Base-by-base conservation (phyloP, 192 early-diverging fungal genomes). In the Backusella liffmaniae region DNA sequence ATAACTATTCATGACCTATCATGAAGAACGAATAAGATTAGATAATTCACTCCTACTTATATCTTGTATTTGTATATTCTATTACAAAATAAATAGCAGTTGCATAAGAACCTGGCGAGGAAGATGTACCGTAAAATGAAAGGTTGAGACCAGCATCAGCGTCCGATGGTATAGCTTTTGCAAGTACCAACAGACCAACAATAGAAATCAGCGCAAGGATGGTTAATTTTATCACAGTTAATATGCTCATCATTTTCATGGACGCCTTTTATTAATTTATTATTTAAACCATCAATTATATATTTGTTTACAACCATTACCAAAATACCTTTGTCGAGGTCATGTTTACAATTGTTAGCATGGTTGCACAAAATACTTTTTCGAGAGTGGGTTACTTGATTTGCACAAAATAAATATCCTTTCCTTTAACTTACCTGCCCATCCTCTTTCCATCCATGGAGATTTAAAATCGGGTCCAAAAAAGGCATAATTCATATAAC, bases 61-160 rank as follows among this genome's bases (percentile, higher is more conserved):
- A 59, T 8, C 37, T 39, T 59, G 21, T 32, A 62, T 30, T 30
- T 10, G 1, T 29, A 44, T 62, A 0, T 29, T 23, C 12, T 34
- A 32, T 70, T 72, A 80, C 76, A 77, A 70, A 80, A 39, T 77
- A 80, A 12, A 80, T 29, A 0, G 75, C 79, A 36, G 66, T 70
- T 42, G 79, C 79, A 80, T 80, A 80, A 12, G 79, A 59, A 7
- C 79, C 79, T 7, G 51, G 30, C 23, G 70, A 74, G 21, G 42
- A 34, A 2, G 75, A 65, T 8, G 79, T 73, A n/a, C 74, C 74
- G 10, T 77, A 53, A 66, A 80, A 80, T 12, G 79, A 80, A 23
- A 80, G 66, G 42, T 80, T 80, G 6, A 68, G 39, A 5, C 35
- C 29, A 18, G 41, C 36, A 44, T 78, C 72, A 6, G 67, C 72